Conservation (phyloP, 2,329 filamentous ascomycete genomes). For the Torrubiella hemipterigena region DNA sequence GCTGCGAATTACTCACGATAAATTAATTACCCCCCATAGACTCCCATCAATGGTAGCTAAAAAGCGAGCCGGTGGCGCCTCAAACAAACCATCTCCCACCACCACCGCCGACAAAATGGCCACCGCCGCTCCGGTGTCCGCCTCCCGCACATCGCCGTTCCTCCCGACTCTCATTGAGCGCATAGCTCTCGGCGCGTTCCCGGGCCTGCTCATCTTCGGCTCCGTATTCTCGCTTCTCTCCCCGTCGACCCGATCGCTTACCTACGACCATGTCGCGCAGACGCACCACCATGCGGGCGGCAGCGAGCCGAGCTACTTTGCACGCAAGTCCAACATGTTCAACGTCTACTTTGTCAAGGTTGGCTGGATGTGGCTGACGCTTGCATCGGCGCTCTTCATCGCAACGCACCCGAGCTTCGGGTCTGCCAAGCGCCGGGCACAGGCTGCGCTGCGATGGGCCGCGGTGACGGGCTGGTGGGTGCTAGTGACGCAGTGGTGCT, state of each 20-base stretch:
- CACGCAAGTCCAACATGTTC: conserved; percentile 84
- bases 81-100: background rate
- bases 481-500: conserved; percentile 90
- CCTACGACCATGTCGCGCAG: conserved; percentile 51
- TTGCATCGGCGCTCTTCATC: conserved; percentile 59
- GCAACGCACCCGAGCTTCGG: conserved; percentile 49
- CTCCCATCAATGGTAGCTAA: background rate
- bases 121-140: background rate
- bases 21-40: background rate
- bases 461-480: conserved; percentile 71
- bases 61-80: too few species aligned
- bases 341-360: conserved; percentile 91
- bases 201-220: conserved; percentile 65
- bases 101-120: background rate
- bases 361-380: conserved; percentile 84
- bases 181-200: conserved; percentile 58
- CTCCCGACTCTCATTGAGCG: conserved; percentile 37
- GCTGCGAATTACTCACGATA: too few species aligned
- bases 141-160: background rate
- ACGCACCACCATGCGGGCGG: conserved; percentile 44
- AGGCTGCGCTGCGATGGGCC: conserved; percentile 56
- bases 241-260: conserved; percentile 51
- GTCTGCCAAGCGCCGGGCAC: conserved; percentile 24
- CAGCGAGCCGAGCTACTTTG: conserved; percentile 73
- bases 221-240: conserved; percentile 70